phyloP scores from a whole-genome alignment of 495 filamentous ascomycete genomes.

The Trichocladium antarcticum region DNA sequence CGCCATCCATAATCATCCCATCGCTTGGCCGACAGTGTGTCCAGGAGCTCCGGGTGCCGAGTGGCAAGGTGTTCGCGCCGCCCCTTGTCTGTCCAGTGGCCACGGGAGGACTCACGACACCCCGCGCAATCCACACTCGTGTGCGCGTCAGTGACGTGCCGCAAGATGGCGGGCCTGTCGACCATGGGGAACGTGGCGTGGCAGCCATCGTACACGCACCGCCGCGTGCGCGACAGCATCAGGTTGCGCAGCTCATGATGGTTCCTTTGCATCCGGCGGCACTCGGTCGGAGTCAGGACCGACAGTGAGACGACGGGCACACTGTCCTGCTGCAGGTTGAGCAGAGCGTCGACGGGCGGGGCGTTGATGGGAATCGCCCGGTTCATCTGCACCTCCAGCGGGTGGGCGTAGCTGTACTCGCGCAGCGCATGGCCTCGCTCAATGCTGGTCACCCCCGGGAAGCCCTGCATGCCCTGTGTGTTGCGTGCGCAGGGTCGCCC shows the following conservation, averaged over 20 bases:
- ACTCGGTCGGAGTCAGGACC: conserved; percentile 33
- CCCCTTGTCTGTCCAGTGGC: no score
- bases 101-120: no score
- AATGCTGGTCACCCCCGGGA: neutral
- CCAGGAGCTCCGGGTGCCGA: no score
- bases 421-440: conserved; percentile 7
- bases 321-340: conserved; percentile 18
- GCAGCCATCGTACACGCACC: conserved; percentile 29
- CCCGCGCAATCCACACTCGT: no score
- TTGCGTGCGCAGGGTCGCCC: no score
- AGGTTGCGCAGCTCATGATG: conserved; percentile 26
- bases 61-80: no score
- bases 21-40: no score
- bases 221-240: conserved; percentile 21
- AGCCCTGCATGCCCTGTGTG: neutral
- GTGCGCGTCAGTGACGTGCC: conserved; percentile 25
- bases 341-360: conserved; percentile 27
- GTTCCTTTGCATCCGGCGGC: conserved; percentile 25
- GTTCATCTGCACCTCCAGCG: conserved; percentile 12
- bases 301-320: conserved; percentile 27
- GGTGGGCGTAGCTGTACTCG: conserved; percentile 15
- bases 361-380: conserved; percentile 23
- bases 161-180: conserved; percentile 14
- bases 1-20: no score
- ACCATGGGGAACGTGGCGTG: conserved; percentile 17